Conservation (phyloP, 2,329 filamentous ascomycete species). For the Colletotrichum kahawae region DNA sequence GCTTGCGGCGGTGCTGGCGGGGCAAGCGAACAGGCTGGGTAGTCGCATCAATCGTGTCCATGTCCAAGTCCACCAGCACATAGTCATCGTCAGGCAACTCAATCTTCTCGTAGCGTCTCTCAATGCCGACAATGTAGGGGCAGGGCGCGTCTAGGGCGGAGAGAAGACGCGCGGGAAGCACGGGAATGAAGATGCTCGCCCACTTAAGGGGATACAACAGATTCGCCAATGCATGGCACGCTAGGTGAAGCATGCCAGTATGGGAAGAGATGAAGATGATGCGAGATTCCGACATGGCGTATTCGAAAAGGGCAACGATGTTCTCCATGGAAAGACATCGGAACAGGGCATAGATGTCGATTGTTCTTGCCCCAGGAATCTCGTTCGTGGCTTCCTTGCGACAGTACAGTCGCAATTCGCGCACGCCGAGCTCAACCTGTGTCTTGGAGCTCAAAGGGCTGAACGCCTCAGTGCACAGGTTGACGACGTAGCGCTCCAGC, state of each 20-base stretch:
- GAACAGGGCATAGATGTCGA: conserved; percentile 93
- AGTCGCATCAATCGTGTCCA: conserved; percentile 87
- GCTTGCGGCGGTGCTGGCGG: conserved; percentile 86
- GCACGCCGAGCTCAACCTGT: conserved; percentile 88
- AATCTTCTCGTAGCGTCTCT: conserved; percentile 85
- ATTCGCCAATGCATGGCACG: conserved; percentile 84
- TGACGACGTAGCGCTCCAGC: conserved; percentile 94
- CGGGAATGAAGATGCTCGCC: conserved; percentile 92
- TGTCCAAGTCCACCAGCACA: conserved; percentile 91
- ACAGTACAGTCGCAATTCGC: conserved; percentile 90
- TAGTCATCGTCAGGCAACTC: conserved; percentile 94
- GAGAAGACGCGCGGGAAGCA: conserved; percentile 85
- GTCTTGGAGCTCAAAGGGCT: conserved; percentile 93
- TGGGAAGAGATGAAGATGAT: conserved; percentile 97
- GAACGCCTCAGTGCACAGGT: conserved; percentile 93
- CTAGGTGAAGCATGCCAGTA: conserved; percentile 93
- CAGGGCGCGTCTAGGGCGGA: conserved; percentile 94
- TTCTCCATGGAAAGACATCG: conserved; percentile 89
- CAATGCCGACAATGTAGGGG: conserved; percentile 95
- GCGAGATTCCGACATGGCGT: conserved; percentile 87
- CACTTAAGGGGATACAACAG: conserved; percentile 90
- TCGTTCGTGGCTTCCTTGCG: conserved; percentile 93
- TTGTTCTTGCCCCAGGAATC: conserved; percentile 87
- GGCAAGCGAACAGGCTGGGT: conserved; percentile 79
- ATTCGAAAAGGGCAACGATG: conserved; percentile 91